Percentiles rank a stretch among this genome's conserved stretches.
phyloP scores from a whole-genome alignment of 805 yeast genomes.

The Lipomyces anomalus region DNA sequence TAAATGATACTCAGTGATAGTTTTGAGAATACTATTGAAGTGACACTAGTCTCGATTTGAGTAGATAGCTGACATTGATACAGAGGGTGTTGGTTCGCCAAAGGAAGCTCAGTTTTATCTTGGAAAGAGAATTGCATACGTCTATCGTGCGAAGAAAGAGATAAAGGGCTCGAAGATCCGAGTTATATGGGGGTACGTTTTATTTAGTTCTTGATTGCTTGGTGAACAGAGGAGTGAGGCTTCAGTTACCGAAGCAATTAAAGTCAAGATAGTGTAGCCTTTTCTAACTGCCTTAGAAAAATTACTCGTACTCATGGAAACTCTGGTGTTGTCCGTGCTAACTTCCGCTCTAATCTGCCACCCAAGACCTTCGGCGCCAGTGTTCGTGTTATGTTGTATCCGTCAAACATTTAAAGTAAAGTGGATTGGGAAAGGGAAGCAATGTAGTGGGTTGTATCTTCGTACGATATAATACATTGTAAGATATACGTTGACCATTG shows the following conservation, averaged over 20 bases:
- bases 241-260: constrained; percentile 1
- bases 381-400: constrained; percentile 99
- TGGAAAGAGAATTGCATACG: constrained; percentile 99
- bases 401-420: constrained; percentile 92
- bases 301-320: constrained; percentile 98
- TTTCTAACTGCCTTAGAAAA: constrained; percentile 42
- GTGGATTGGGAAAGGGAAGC: no score
- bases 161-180: constrained; percentile 98
- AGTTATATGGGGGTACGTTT: constrained; percentile 87
- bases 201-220: not conserved
- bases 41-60: no score
- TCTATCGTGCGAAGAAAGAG: constrained; percentile 97
- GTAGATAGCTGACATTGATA: constrained; percentile 2
- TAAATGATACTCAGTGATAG: no score
- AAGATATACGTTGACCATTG: no score
- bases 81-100: constrained; percentile 84
- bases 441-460: no score
- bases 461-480: no score
- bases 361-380: constrained; percentile 99
- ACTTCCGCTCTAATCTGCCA: constrained; percentile 98
- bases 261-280: no score
- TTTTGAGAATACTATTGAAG: no score
- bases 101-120: constrained; percentile 98
- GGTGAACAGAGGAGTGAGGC: not conserved
- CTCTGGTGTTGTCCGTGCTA: constrained; percentile 97